These are phyloP conservation scores for Ophiostoma novo-ulmi DNA, from an alignment of 2,329 filamentous ascomycete species.

Conservation along the genomic window DNA sequence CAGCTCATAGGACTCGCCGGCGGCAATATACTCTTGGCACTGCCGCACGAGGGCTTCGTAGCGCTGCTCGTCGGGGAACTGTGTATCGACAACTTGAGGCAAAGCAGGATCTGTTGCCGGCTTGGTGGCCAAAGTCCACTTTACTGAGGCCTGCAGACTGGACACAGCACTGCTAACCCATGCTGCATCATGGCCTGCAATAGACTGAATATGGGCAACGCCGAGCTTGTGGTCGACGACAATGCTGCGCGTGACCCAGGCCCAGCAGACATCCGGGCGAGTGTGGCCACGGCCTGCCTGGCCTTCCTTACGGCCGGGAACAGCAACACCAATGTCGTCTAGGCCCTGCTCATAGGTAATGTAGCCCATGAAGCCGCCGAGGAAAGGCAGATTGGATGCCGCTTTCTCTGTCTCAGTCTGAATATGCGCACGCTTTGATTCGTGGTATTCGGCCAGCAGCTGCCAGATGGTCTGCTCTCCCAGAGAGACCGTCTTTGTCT, in stretches of 20 bases:
- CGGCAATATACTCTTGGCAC: constrained; percentile 67
- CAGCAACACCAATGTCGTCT: constrained; percentile 48
- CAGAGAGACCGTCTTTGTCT: constrained; percentile 29
- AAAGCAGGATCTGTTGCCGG: not conserved
- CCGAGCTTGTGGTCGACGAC: constrained; percentile 67
- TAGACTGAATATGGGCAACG: constrained; percentile 61
- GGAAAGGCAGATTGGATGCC: constrained; percentile 51
- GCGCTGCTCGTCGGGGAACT: constrained; percentile 40
- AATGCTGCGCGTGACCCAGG: constrained; percentile 71
- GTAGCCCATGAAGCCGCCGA: constrained; percentile 80
- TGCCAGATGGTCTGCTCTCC: constrained; percentile 43
- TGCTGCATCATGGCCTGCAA: constrained; percentile 33
- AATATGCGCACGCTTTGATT: constrained; percentile 22
- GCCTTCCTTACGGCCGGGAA: constrained; percentile 35
- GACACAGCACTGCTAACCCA: constrained; percentile 44
- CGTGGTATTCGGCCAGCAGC: constrained; percentile 45
- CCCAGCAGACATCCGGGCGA: constrained; percentile 67
- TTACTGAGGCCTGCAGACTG: constrained; percentile 32
- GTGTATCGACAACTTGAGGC: constrained; percentile 30
- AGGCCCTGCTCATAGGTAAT: constrained; percentile 80
- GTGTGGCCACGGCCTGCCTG: constrained; percentile 23
- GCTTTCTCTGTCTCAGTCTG: not conserved
- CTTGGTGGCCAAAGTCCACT: constrained; percentile 29
- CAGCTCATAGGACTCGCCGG: constrained; percentile 79
- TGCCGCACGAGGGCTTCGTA: constrained; percentile 64